Evolutionary conservation across 73 alveolate species (phyloP).

Genomic region (Paramecium sonneborni): DNA sequence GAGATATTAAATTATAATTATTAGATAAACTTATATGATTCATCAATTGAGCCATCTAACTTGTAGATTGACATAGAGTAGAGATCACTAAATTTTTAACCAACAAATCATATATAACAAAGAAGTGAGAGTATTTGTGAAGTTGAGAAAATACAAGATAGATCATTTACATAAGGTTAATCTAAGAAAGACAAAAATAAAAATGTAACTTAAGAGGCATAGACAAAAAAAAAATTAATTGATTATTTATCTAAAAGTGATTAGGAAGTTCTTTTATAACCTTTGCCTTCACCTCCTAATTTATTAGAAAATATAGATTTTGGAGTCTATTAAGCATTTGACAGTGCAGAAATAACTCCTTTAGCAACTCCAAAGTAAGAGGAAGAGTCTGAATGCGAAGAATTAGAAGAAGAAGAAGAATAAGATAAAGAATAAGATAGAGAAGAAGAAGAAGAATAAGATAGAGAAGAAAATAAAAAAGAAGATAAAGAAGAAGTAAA

Average conservation of each 20-base stretch:
- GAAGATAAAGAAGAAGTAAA: not conserved
- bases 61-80: not conserved
- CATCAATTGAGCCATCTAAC: not conserved
- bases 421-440: not conserved
- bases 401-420: not conserved
- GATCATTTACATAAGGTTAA: not conserved
- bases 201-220: not conserved
- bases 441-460: not conserved
- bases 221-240: not conserved
- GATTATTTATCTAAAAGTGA: not conserved
- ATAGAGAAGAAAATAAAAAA: not conserved
- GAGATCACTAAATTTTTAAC: not conserved
- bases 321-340: not conserved
- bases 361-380: not conserved
- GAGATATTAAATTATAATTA: not conserved
- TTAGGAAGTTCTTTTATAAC: not conserved
- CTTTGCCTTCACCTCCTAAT: not conserved
- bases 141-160: not conserved
- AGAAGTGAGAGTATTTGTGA: not conserved
- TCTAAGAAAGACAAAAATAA: not conserved
- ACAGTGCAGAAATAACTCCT: constrained; percentile 9
- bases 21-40: not conserved
- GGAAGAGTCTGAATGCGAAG: not conserved
- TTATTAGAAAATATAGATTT: not conserved
- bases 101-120: not conserved